A percentile compares a stretch with the other conserved stretches of the same genome.
These are phyloP conservation scores for Exophiala calicioides DNA, from an alignment of 2,329 filamentous ascomycete species.

Conservation along the genomic window DNA sequence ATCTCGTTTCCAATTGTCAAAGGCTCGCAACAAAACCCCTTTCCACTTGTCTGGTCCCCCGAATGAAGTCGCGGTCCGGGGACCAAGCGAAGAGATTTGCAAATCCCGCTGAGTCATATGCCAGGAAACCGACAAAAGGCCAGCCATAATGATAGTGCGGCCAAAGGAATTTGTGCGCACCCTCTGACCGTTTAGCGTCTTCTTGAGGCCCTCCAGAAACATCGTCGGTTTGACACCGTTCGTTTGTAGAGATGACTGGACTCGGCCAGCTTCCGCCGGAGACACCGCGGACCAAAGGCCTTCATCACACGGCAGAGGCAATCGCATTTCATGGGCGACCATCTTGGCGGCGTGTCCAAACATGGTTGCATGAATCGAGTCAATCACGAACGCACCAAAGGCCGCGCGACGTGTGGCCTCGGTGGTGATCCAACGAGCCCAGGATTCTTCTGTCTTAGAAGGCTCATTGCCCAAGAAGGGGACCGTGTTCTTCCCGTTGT, in stretches of 20 bases:
- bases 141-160: slow-evolving; percentile 89
- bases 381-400: slow-evolving; percentile 91
- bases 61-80: slow-evolving; percentile 67
- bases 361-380: slow-evolving; percentile 96
- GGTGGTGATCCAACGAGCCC: slow-evolving; percentile 93
- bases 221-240: slow-evolving; percentile 82
- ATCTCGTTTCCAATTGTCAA: slow-evolving; percentile 90
- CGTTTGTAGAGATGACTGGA: slow-evolving; percentile 76
- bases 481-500: slow-evolving; percentile 38
- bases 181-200: slow-evolving; percentile 78
- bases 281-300: slow-evolving; percentile 88
- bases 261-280: slow-evolving; percentile 78
- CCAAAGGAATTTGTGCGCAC: slow-evolving; percentile 94
- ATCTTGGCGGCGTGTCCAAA: slow-evolving; percentile 96
- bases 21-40: slow-evolving; percentile 77
- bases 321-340: slow-evolving; percentile 92
- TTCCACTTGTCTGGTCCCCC: slow-evolving; percentile 92
- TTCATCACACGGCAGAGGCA: slow-evolving; percentile 90
- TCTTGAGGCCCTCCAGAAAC: slow-evolving; percentile 88
- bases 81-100: slow-evolving; percentile 80
- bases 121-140: slow-evolving; percentile 89
- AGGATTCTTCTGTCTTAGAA: slow-evolving; percentile 79
- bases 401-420: slow-evolving; percentile 87
- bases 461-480: slow-evolving; percentile 54
- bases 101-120: slow-evolving; percentile 97